These are phyloP conservation scores for Aaosphaeria arxii DNA, from an alignment of 2,329 filamentous ascomycete species.

Conservation along the genomic window DNA sequence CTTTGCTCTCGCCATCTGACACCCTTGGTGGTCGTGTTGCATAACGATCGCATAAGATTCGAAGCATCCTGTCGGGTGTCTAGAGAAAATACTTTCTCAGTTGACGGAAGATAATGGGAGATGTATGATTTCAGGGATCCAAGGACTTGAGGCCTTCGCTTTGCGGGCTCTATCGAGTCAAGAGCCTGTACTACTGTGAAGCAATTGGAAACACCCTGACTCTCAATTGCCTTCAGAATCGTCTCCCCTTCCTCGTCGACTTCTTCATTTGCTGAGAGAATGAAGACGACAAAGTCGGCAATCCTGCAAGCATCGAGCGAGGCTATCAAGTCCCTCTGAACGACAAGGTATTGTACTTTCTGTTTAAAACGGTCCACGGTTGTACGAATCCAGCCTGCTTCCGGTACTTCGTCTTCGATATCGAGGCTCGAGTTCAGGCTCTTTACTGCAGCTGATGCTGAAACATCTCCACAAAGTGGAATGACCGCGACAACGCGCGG, in stretches of 20 bases:
- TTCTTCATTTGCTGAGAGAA: constrained; percentile 78
- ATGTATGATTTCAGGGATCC: constrained; percentile 88
- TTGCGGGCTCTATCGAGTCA: constrained; percentile 73
- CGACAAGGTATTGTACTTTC: constrained; percentile 79
- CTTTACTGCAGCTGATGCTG: constrained; percentile 64
- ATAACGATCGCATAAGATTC: constrained; percentile 86
- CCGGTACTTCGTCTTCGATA: constrained; percentile 62
- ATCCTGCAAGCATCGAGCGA: constrained; percentile 82
- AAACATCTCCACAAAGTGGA: constrained; percentile 72
- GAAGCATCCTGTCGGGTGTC: constrained; percentile 87
- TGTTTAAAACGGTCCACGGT: constrained; percentile 91
- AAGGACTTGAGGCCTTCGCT: constrained; percentile 72
- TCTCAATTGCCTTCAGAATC: constrained; percentile 82
- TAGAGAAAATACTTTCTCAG: constrained; percentile 86
- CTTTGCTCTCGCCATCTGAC: constrained; percentile 93
- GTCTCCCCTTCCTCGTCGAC: constrained; percentile 82
- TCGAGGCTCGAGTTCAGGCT: constrained; percentile 78
- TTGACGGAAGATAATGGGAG: constrained; percentile 87
- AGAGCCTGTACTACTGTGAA: constrained; percentile 80
- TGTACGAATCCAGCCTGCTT: constrained; percentile 60
- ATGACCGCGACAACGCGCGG: constrained; percentile 86
- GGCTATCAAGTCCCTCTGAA: constrained; percentile 69
- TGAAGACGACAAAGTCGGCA: constrained; percentile 86
- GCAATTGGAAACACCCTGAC: constrained; percentile 92
- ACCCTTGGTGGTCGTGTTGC: constrained; percentile 88